Evolutionary conservation across 768 basidiomycete species (phyloP), one percentile per base, ranked within the genome.

Genomic region (Kwoniella sp.): DNA sequence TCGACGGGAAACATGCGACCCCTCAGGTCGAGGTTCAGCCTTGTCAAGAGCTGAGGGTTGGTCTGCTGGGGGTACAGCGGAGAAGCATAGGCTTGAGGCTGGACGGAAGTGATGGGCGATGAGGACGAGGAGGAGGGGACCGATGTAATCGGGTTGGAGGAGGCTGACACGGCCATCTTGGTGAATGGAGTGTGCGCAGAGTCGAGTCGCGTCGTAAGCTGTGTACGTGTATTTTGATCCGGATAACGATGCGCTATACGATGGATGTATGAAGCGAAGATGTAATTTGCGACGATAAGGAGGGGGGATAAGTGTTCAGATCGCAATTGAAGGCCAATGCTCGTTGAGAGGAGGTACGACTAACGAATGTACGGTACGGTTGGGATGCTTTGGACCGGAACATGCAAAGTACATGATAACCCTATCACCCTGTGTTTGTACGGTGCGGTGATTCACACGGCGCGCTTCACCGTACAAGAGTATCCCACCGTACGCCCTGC

Each of bases 1-100:
- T 98, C 96, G 50, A 99, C 92, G 66, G 91, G 88, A 83, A 98
- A 94, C 67, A 93, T 88, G 72, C 82, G 85, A 61, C 93, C 93
- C 69, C 96, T 88, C 38, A 99, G 86, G 83, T 98, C 96, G 72
- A 99, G 88, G 59, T 90, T 86, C 73, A 99, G 85, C 73, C 92
- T 86, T 26, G 92, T 89, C 69, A 97, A 86, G 45, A 95, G 86
- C 83, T 92, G 90, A 4, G 91, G 91, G 82, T 93, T 90, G 34
- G 69, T 71, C 13, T 54, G 26, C 17, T 67, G 37, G 23, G 63
- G 37, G 59, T 75, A 71, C 48, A 71, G 56, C 12, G 71, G 73
- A 7, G 71, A 69, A 4, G 64, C 41, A 55, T 76, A 76, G 26
- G 71, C 53, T 26, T 72, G 65, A 22, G 74, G 65, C 20, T 74